These are phyloP conservation scores for Didymella exigua DNA, from an alignment of 2,329 filamentous ascomycete species.

Conservation along the genomic window DNA sequence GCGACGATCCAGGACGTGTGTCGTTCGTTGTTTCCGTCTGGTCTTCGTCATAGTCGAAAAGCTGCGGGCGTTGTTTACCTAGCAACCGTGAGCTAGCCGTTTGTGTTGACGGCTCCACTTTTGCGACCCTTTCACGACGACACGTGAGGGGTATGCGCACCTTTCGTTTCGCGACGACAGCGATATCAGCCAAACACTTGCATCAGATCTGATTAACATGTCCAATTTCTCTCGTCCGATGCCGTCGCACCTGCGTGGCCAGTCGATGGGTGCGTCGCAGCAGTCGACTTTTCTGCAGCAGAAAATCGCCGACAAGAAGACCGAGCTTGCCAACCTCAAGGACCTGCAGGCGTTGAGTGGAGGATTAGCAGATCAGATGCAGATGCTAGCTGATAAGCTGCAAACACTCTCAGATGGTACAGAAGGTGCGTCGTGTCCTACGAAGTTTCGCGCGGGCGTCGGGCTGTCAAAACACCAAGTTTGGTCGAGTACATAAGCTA, in stretches of 20 bases:
- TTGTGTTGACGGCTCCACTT: slow-evolving; percentile 12
- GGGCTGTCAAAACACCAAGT: background rate
- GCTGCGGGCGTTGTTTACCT: slow-evolving; percentile 40
- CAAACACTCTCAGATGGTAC: slow-evolving; percentile 80
- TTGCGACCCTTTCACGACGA: slow-evolving; percentile 7
- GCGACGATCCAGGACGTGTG: slow-evolving; percentile 19
- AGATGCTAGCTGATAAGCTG: slow-evolving; percentile 77
- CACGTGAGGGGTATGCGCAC: slow-evolving; percentile 36
- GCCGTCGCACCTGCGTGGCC: slow-evolving; percentile 68
- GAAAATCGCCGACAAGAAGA: slow-evolving; percentile 84
- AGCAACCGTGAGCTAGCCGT: slow-evolving; percentile 34
- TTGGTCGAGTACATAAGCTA: background rate
- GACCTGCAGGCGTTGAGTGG: slow-evolving; percentile 80
- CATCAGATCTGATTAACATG: too few relatives aligned
- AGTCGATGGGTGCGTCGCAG: slow-evolving; percentile 51
- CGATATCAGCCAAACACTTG: background rate
- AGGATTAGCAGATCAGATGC: slow-evolving; percentile 80
- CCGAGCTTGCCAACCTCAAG: slow-evolving; percentile 77
- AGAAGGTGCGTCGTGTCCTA: slow-evolving; percentile 62
- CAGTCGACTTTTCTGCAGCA: slow-evolving; percentile 74
- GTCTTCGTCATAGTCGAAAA: slow-evolving; percentile 33
- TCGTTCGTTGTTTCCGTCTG: slow-evolving; percentile 41
- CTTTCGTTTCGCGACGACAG: background rate
- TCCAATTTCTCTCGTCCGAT: slow-evolving; percentile 54
- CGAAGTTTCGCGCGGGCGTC: slow-evolving; percentile 1